Base-by-base conservation (phyloP, 108 stramenopile species). In the Nitzschia palea region DNA sequence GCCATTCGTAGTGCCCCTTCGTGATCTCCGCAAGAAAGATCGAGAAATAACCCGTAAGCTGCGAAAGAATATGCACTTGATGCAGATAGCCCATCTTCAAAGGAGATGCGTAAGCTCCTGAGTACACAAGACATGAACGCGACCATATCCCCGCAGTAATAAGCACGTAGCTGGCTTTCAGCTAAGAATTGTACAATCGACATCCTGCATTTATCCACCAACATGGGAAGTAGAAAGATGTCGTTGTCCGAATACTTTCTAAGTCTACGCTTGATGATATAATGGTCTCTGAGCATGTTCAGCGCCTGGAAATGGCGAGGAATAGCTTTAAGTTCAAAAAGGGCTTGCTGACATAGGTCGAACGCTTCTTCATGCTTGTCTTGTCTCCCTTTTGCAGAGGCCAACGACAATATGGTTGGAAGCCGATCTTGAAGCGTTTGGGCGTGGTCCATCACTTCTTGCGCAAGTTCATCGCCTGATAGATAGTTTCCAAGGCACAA, bases 1-100 rank as follows among this genome's bases (percentile, higher is more conserved):
- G 55, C 72, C 72, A 73, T 73, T 31, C 72, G 44, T 26, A 73
- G 34, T 26, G 72, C 72, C 31, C 57, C 57, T 26, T 43, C 31
- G 14, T 59, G 55, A 40, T 73, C 65, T 12, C 43, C 37, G 4
- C 42, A 35, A 9, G 23, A n/a, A 40, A 18, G 36, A 18, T 53
- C 22, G 20, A 73, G 30, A 37, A 67, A 60, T 5, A 62, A 12
- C 10, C 65, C 66, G 45, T 68, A 75, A 0, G 65, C 48, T 30
- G 61, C 68, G n/a, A 76, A 62, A 5, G 65, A 58, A 28, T 52
- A 32, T 25, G 75, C 75, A 22, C 55, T 53, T 28, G 28, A 35
- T 43, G 60, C 62, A 1, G 50, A 44, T 14, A 76, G 22, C 1
- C 75, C 75, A 59, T 68, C 57, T 27, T 70, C 29, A 47, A 76